Conservation (phyloP, 164 flowering plant species). For the Stephania yunnanensis region DNA sequence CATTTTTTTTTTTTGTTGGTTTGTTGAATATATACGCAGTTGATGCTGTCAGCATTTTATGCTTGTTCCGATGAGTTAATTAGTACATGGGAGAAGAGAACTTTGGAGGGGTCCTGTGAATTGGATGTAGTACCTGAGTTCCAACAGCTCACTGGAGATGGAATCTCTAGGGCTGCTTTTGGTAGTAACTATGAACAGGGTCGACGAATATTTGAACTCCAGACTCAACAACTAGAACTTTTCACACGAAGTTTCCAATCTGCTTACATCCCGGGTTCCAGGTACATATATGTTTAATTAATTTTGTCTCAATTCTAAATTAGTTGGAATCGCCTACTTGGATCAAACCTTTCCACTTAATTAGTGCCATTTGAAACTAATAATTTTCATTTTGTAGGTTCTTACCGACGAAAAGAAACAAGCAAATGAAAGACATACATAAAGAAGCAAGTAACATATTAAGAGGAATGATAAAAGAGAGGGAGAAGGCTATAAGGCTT, state of each 20-base stretch:
- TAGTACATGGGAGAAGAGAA: conserved; percentile 22
- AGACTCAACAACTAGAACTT: conserved; percentile 24
- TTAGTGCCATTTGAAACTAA: not conserved
- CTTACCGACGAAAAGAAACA: conserved; percentile 20
- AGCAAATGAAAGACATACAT: conserved; percentile 12
- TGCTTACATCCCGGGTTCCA: conserved; percentile 35
- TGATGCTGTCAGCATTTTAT: conserved; percentile 27
- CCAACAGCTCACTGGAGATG: conserved; percentile 29
- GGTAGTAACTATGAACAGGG: conserved; percentile 46
- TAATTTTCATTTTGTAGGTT: conserved; percentile 10
- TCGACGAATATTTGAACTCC: conserved; percentile 32
- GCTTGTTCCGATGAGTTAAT: conserved; percentile 22
- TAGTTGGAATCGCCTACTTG: not conserved
- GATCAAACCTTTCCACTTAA: not conserved
- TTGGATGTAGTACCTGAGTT: conserved; percentile 31
- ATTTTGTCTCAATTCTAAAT: not conserved
- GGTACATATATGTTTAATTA: conserved; percentile 18
- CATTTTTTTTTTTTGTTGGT: not conserved
- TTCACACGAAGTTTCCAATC: conserved; percentile 12
- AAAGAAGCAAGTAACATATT: conserved; percentile 9
- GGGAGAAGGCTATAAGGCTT: conserved; percentile 8
- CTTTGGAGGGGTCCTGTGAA: conserved; percentile 18
- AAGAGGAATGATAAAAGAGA: conserved; percentile 15
- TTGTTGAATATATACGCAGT: conserved; percentile 13
- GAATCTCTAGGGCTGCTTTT: conserved; percentile 41